Conservation (phyloP, 2,329 filamentous ascomycete species). For the Talaromyces piceae region DNA sequence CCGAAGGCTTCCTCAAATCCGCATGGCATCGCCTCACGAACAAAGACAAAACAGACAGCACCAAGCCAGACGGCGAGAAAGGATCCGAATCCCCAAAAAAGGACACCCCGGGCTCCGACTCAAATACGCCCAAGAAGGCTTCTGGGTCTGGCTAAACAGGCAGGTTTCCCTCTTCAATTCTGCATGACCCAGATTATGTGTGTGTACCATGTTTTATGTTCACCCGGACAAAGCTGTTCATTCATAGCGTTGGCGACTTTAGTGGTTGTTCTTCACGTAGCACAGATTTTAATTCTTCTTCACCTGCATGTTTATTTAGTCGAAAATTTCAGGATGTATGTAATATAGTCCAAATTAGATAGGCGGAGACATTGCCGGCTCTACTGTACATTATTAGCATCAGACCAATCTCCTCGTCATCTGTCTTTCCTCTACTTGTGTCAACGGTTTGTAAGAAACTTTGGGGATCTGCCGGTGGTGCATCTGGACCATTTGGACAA, state of each 20-base stretch:
- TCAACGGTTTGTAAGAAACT: background rate
- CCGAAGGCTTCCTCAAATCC: conserved; percentile 85
- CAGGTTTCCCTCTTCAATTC: background rate
- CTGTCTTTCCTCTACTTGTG: background rate
- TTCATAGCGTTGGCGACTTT: conserved; percentile 20
- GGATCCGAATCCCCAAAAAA: conserved; percentile 15
- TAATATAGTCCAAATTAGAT: conserved; percentile 1
- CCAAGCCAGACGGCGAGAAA: background rate
- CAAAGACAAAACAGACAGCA: conserved; percentile 37
- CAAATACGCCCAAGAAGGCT: conserved; percentile 32
- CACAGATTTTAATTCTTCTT: background rate
- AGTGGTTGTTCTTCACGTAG: conserved; percentile 8
- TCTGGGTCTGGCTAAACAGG: conserved; percentile 28
- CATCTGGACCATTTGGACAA: no score
- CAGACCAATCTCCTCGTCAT: background rate
- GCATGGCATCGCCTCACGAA: conserved; percentile 92
- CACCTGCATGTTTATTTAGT: background rate
- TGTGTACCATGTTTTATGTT: conserved; percentile 3
- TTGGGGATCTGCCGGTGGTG: no score
- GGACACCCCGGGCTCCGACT: conserved; percentile 12
- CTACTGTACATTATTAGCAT: conserved; percentile 2
- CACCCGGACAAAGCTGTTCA: conserved; percentile 7
- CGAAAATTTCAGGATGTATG: background rate
- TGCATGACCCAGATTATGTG: conserved; percentile 3
- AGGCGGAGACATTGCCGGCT: background rate